Evolutionary conservation across 2,329 filamentous ascomycete genomes (phyloP), one percentile per base, ranked within the genome.

Genomic region (Microdochium nivale): DNA sequence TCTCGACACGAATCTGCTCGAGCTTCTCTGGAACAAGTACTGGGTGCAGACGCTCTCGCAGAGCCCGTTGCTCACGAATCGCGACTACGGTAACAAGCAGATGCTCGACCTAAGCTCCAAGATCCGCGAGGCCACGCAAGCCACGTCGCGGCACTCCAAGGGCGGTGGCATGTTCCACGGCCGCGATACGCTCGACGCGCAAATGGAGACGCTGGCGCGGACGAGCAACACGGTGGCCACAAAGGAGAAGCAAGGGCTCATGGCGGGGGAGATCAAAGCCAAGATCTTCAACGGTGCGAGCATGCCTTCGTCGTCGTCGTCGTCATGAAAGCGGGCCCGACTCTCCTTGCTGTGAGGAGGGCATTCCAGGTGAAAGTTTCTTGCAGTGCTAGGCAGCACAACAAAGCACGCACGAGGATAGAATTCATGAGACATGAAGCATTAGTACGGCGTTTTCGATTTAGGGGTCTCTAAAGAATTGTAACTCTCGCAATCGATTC

Each of bases 1-100:
- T 0, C 84, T 99, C 25, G 94, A 99, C 70, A 80, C 84, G 2
- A 87, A 90, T 60, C 78, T 99, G 24, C 77, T 99, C 4, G 89
- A 95, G 63, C 79, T 90, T 49, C 76, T 99, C 27, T 97, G 94
- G 94, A 96, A 96, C 75, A 97, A 97, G 70, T 99, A 99, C 76
- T 96, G 90, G 94, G 91, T 96, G 32, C 88, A 95, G 64, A 99
- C 94, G 5, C 80, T 99, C 21, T 95, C 90, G 30, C 89, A 95
- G 61, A 94, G 84, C 60, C 91, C 92, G 23, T 79, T 96, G 3
- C 85, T 95, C 61, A 90, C 89, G 52, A 97, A 96, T 64, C 87
- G 91, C 56, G 92, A 96, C 60, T 99, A 91, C 65, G 87, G 86
- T 50, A 95, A 87, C 62, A 94, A 91, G 68, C 91, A 96, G 69